Conservation (phyloP, 495 filamentous ascomycete genomes). For the Bathelium albidoporum region DNA sequence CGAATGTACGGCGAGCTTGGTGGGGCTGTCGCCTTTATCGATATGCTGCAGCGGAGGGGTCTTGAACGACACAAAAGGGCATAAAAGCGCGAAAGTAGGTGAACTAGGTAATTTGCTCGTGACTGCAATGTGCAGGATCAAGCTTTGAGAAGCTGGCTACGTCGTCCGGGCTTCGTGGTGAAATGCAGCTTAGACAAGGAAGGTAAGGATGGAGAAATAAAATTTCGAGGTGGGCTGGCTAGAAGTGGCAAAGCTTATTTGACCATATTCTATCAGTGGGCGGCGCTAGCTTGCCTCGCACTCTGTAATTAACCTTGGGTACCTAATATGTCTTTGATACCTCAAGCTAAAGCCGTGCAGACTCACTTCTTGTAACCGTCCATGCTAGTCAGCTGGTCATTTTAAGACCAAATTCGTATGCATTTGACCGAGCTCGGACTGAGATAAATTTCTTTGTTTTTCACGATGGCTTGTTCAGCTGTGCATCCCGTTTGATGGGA, state of each 20-base stretch:
- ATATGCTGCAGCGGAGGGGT: not conserved
- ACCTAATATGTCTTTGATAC: too few species aligned
- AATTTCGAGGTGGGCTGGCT: conserved; percentile 2
- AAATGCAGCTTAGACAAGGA: not conserved
- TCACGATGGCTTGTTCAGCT: too few species aligned
- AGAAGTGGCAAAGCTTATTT: not conserved
- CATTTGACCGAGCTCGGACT: too few species aligned
- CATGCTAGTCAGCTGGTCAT: too few species aligned
- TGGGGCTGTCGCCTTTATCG: conserved; percentile 7
- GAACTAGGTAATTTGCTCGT: not conserved
- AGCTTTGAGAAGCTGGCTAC: not conserved
- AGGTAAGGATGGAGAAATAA: not conserved
- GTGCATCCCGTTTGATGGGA: too few species aligned
- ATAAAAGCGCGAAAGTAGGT: too few species aligned
- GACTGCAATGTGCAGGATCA: not conserved
- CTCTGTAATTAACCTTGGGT: too few species aligned
- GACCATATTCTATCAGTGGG: not conserved
- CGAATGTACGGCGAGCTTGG: not conserved
- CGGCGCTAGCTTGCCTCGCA: too few species aligned
- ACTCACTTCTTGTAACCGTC: too few species aligned
- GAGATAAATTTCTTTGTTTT: too few species aligned
- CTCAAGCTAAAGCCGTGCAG: too few species aligned
- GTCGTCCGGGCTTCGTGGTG: not conserved
- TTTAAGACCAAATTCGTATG: too few species aligned
- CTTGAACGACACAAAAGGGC: not conserved